phyloP scores from a whole-genome alignment of 306 rosid species.

The Prinsepia uniflora region DNA sequence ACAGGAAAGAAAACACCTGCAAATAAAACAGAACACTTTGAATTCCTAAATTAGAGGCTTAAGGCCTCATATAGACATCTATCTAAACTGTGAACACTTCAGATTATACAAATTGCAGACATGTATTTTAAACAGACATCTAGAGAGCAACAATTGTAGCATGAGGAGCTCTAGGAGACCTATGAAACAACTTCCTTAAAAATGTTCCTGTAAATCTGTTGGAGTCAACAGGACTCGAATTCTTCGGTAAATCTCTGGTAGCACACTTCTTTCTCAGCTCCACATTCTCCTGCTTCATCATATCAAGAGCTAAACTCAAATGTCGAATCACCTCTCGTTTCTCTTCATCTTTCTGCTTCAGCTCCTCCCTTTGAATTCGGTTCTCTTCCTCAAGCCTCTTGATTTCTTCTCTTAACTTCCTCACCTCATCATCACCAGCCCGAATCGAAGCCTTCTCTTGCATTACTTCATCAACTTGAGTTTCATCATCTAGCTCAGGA shows the following conservation, averaged over 20 bases:
- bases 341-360: constrained; percentile 66
- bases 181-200: constrained; percentile 45
- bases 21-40: not conserved
- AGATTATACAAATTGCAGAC: constrained; percentile 19
- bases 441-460: constrained; percentile 18
- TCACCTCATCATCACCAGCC: constrained; percentile 31
- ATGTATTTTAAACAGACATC: constrained; percentile 2
- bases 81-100: constrained; percentile 17
- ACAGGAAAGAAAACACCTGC: not conserved
- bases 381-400: constrained; percentile 47
- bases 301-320: constrained; percentile 60
- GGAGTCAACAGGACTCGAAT: constrained; percentile 47
- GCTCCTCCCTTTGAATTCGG: constrained; percentile 34
- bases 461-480: constrained; percentile 18
- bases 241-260: constrained; percentile 36
- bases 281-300: constrained; percentile 66
- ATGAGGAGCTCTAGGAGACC: constrained; percentile 30
- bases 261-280: constrained; percentile 45
- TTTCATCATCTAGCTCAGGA: constrained; percentile 49
- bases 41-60: constrained; percentile 3
- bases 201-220: constrained; percentile 44
- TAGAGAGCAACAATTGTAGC: constrained; percentile 47
- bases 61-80: constrained; percentile 23
- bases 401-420: constrained; percentile 43
- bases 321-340: constrained; percentile 74